Conservation (phyloP, 2,329 filamentous ascomycete genomes). For the Hypocrella siamensis region DNA sequence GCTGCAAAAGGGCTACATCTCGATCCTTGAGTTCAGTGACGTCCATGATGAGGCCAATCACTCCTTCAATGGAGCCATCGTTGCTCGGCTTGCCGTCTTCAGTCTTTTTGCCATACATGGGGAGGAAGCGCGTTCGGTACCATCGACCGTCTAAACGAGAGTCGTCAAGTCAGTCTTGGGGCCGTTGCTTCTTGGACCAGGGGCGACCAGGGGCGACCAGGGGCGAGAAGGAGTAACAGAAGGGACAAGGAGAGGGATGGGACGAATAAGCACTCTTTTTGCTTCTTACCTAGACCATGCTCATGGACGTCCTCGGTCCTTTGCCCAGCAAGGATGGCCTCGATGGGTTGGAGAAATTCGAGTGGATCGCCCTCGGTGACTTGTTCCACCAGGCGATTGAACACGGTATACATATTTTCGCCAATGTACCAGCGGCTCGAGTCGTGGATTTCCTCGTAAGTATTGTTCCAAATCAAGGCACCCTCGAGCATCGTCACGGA, state of each 20-base stretch:
- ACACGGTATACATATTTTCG: conserved; percentile 47
- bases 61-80: conserved; percentile 46
- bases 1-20: conserved; percentile 44
- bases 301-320: conserved; percentile 47
- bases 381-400: conserved; percentile 32
- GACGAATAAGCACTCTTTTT: too few species aligned
- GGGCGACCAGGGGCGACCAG: too few species aligned
- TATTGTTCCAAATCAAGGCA: conserved; percentile 39
- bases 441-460: conserved; percentile 20
- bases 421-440: conserved; percentile 38
- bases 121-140: conserved; percentile 58
- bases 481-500: conserved; percentile 58
- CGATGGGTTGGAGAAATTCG: conserved; percentile 41
- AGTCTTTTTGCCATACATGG: conserved; percentile 41
- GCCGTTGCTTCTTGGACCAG: too few species aligned
- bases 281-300: conserved; percentile 38
- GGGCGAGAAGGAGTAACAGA: too few species aligned
- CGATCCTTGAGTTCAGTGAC: conserved; percentile 56
- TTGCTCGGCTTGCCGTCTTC: conserved; percentile 29
- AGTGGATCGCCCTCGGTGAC: conserved; percentile 26
- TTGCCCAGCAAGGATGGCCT: conserved; percentile 47
- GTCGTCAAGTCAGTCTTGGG: too few species aligned
- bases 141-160: conserved; percentile 38
- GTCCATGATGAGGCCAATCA: conserved; percentile 68
- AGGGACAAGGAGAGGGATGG: too few species aligned